Evolutionary conservation across 2,329 filamentous ascomycete genomes (phyloP).

Genomic region (Fusarium decemcellulare): DNA sequence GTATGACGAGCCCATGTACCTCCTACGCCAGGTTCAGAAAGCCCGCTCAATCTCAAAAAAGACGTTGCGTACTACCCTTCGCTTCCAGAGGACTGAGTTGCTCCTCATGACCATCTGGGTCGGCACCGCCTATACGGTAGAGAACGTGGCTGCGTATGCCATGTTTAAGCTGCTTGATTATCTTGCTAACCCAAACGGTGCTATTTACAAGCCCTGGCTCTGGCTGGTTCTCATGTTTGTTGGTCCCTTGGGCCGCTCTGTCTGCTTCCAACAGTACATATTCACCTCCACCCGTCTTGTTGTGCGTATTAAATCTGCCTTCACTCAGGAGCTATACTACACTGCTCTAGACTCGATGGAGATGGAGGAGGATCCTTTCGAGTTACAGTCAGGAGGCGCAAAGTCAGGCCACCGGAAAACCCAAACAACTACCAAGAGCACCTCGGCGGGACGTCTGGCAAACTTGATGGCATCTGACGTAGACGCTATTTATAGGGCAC

Average conservation of each 20-base stretch:
- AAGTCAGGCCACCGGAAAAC: constrained; percentile 48
- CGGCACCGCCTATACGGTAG: constrained; percentile 55
- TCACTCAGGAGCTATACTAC: constrained; percentile 72
- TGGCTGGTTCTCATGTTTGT: constrained; percentile 69
- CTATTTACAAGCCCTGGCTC: constrained; percentile 63
- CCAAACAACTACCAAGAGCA: constrained; percentile 50
- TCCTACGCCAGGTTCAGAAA: constrained; percentile 59
- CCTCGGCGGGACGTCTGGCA: constrained; percentile 65
- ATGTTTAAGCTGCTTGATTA: constrained; percentile 69
- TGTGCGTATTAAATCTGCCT: constrained; percentile 68
- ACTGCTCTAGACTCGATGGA: constrained; percentile 70
- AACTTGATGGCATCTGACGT: constrained; percentile 73
- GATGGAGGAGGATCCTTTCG: constrained; percentile 67
- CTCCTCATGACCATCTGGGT: constrained; percentile 61
- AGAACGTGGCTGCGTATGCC: constrained; percentile 67
- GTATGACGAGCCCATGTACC: constrained; percentile 68
- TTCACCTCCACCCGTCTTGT: constrained; percentile 70
- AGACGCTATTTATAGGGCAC: constrained; percentile 66
- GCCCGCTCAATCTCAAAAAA: constrained; percentile 59
- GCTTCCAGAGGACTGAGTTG: constrained; percentile 60
- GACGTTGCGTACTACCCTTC: constrained; percentile 62
- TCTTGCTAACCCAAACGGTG: constrained; percentile 60
- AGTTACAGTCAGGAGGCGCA: constrained; percentile 37
- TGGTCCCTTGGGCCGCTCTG: constrained; percentile 63
- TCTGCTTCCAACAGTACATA: constrained; percentile 70